Evolutionary conservation across 768 basidiomycete genomes (phyloP).

Genomic region (Mycena vitilis): DNA sequence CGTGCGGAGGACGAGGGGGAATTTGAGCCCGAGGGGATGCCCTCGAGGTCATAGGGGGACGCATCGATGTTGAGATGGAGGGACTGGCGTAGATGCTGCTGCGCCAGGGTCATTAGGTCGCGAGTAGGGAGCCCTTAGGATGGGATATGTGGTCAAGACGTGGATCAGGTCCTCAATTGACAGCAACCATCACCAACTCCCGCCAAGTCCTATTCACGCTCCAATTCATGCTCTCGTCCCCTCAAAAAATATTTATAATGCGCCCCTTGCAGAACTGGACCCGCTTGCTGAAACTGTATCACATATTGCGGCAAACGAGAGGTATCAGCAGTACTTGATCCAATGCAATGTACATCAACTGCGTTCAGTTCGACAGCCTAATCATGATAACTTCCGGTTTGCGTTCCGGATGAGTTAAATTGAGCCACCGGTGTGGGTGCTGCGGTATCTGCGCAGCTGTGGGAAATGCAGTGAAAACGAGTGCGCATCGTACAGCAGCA

Average conservation of each 20-base stretch:
- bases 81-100: slow-evolving; percentile 51
- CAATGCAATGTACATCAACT: background rate
- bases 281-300: background rate
- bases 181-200: background rate
- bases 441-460: no score
- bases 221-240: background rate
- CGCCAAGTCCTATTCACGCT: background rate
- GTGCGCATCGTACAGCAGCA: no score
- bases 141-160: background rate
- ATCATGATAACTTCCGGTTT: no score
- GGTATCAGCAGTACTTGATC: background rate
- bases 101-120: slow-evolving; percentile 47
- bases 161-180: background rate
- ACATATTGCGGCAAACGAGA: background rate
- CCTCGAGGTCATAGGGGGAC: slow-evolving; percentile 45
- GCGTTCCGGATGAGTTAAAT: background rate
- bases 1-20: slow-evolving; percentile 50
- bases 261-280: background rate
- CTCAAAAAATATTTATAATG: background rate
- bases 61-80: slow-evolving; percentile 55
- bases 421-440: no score
- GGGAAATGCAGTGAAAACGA: no score
- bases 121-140: background rate
- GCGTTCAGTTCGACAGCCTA: background rate
- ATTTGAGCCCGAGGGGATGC: slow-evolving; percentile 46